Conservation (phyloP, 2,329 filamentous ascomycete species). For the Nothopassalora personata region DNA sequence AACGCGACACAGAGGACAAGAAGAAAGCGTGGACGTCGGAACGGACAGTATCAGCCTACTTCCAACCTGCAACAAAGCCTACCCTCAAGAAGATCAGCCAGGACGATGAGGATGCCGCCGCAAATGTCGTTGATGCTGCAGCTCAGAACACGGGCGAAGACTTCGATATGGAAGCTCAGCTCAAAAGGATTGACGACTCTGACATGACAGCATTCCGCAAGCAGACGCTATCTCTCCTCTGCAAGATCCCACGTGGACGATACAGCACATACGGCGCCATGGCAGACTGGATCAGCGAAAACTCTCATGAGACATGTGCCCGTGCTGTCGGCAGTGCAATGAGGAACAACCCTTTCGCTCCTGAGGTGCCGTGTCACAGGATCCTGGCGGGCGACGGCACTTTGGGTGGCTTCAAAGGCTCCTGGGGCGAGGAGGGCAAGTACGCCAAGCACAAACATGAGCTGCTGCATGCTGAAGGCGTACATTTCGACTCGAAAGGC, state of each 20-base stretch:
- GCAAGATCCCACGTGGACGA: conserved; percentile 31
- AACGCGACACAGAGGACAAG: neutral
- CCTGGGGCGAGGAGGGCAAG: conserved; percentile 44
- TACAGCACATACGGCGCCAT: conserved; percentile 36
- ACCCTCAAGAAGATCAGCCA: neutral
- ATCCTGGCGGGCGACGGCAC: conserved; percentile 33
- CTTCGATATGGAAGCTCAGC: conserved; percentile 22
- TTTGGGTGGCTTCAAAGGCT: conserved; percentile 49
- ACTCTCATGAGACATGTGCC: conserved; percentile 33
- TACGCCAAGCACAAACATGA: conserved; percentile 39
- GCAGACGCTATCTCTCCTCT: conserved; percentile 31
- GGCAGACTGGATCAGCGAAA: conserved; percentile 29
- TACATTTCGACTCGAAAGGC: conserved; percentile 41
- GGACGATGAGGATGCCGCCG: conserved; percentile 1
- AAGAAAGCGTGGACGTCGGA: conserved; percentile 14
- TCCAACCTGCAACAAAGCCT: conserved; percentile 24
- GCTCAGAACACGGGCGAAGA: neutral
- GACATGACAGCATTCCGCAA: conserved; percentile 48
- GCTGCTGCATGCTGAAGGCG: conserved; percentile 40
- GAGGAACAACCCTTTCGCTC: conserved; percentile 40
- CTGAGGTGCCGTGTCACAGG: conserved; percentile 40
- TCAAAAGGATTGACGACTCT: conserved; percentile 41
- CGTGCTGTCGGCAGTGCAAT: conserved; percentile 39
- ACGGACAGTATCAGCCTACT: conserved; percentile 27
- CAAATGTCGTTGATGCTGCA: neutral